Conservation (phyloP, 768 basidiomycete genomes). For the Tulasnella calospora region DNA sequence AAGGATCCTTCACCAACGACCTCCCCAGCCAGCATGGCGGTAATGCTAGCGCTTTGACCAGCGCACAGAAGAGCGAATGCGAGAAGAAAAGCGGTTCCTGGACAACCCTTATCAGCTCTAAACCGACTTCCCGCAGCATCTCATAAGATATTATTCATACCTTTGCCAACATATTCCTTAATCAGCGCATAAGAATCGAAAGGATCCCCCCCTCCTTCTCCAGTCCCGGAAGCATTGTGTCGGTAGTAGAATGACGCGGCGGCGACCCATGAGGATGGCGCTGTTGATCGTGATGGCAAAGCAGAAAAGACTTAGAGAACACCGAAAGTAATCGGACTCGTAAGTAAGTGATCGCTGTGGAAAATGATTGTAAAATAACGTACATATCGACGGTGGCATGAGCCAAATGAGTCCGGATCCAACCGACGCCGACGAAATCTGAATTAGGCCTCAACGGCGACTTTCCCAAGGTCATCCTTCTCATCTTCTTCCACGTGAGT, state of each 20-base stretch:
- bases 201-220: constrained; percentile 6
- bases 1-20: constrained; percentile 44
- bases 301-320: constrained; percentile 6
- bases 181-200: constrained; percentile 15
- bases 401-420: not conserved
- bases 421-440: too few relatives aligned
- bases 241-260: constrained; percentile 42
- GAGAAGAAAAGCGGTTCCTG: constrained; percentile 42
- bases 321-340: not conserved
- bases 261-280: constrained; percentile 39
- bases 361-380: not conserved
- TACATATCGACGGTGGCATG: constrained; percentile 8
- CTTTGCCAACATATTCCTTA: constrained; percentile 17
- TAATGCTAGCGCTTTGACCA: constrained; percentile 43
- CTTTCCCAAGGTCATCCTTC: too few relatives aligned
- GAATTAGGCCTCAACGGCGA: too few relatives aligned
- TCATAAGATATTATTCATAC: not conserved
- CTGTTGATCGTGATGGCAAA: constrained; percentile 24
- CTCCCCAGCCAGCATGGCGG: constrained; percentile 43
- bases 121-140: not conserved
- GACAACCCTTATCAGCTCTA: too few relatives aligned
- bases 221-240: not conserved
- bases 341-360: too few relatives aligned
- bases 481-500: too few relatives aligned
- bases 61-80: constrained; percentile 43